Base-by-base conservation (phyloP, 2,329 filamentous ascomycete species). In the Xylariaceae sp. region DNA sequence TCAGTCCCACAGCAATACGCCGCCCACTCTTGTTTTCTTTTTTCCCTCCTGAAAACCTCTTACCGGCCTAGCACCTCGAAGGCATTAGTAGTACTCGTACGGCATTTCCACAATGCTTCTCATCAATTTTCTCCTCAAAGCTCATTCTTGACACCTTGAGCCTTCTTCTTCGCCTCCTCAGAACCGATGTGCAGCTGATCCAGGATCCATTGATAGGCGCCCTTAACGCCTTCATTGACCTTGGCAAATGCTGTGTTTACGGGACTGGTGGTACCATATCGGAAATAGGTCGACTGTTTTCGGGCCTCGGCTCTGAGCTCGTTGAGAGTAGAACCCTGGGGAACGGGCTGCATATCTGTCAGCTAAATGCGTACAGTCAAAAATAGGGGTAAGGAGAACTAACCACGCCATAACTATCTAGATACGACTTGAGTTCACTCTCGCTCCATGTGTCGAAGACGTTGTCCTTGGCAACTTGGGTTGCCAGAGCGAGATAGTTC, bases 381-480 rank as follows among this genome's bases (percentile, higher is more conserved):
- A 51, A 37, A 49, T 37, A 4, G 45, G 17, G 49, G 13, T 13
- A 51, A 13, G 11, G 53, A 69, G 13, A 23, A 23, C 74, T 77
- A 56, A 82, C 80, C 47, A 93, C 77, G 44, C 90, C 90, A 64
- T 91, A 93, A 62, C 85, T 88, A 71, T 93, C 89, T 5, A 93
- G 82, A 69, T 92, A 93, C 1, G 83, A 77, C 79, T 93, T 92
- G 62, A 94, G 78, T 30, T 93, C 88, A 51, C 81, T 82, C 67
- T 85, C 81, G 58, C 81, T 88, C 89, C 89, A 93, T 0, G 83
- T 83, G 55, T 91, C 85, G 64, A 93, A 93, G 1, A 82, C 78
- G 23, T 74, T 79, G 52, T 84, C 78, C 77, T 90, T 91, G 52
- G 80, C 87, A 8, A 82, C 71, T 58, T 82, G 81, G 3, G 89